Evolutionary conservation across 2,329 filamentous ascomycete species (phyloP).

Genomic region (Claviceps citrina): DNA sequence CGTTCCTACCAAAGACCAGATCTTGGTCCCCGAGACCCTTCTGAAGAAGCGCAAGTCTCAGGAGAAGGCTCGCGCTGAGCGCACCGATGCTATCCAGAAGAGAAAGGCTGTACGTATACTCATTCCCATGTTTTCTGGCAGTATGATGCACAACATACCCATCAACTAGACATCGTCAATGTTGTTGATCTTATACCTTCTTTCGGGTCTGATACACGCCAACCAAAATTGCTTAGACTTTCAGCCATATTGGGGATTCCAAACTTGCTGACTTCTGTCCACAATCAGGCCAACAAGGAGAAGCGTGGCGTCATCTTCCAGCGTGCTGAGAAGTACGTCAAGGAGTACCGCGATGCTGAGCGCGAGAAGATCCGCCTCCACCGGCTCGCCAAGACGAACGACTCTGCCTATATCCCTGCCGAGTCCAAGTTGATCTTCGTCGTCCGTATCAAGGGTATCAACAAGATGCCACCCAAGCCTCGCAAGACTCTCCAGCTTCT

Average conservation of each 20-base stretch:
- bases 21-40: conserved; percentile 97
- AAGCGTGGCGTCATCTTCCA: conserved; percentile 99
- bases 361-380: conserved; percentile 92
- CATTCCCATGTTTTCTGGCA: conserved; percentile 16
- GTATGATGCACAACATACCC: conserved; percentile 79
- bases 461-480: conserved; percentile 99
- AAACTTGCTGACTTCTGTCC: conserved; percentile 17
- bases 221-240: conserved; percentile 10
- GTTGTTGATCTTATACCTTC: conserved; percentile 96
- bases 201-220: conserved; percentile 83
- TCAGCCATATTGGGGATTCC: conserved; percentile 15
- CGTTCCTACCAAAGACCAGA: conserved; percentile 86
- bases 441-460: conserved; percentile 99
- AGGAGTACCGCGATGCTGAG: conserved; percentile 97
- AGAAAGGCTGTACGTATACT: conserved; percentile 73
- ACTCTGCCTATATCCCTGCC: conserved; percentile 84
- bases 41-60: conserved; percentile 99
- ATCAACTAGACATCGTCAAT: conserved; percentile 93
- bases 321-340: conserved; percentile 98
- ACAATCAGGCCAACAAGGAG: conserved; percentile 84
- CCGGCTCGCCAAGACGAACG: conserved; percentile 79
- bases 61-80: conserved; percentile 95
- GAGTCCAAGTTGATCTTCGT: conserved; percentile 97
- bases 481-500: conserved; percentile 99
- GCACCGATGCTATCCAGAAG: conserved; percentile 63